Percentiles rank a stretch among this genome's conserved stretches.
phyloP scores from a whole-genome alignment of 2,329 filamentous ascomycete species.

The Rhexocercosporidium sp. region DNA sequence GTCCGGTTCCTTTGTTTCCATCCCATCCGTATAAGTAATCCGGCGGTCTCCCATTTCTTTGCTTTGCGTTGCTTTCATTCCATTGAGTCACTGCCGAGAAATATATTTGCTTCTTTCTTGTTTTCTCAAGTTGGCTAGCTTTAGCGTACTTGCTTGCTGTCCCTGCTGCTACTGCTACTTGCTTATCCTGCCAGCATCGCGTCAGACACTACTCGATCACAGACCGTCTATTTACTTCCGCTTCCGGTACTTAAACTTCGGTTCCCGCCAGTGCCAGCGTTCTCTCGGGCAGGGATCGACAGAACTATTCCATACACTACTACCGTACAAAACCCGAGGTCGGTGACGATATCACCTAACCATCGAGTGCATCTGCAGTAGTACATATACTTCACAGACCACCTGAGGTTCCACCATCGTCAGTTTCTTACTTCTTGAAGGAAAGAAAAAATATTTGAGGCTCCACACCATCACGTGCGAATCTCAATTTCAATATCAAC shows the following conservation, averaged over 20 bases:
- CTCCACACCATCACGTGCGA: neutral
- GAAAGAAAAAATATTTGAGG: neutral
- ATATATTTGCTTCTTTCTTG: neutral
- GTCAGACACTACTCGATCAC: neutral
- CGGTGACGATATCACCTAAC: slow-evolving; percentile 1
- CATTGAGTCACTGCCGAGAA: slow-evolving; percentile 5
- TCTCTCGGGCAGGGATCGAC: neutral
- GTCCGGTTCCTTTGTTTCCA: neutral
- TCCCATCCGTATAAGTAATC: neutral
- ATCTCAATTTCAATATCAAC: neutral
- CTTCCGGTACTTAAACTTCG: slow-evolving; percentile 9
- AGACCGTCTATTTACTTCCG: slow-evolving; percentile 8
- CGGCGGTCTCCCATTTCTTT: neutral
- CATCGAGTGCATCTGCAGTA: too few species aligned
- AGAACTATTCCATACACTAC: neutral
- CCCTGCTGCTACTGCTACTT: neutral
- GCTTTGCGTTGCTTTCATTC: neutral
- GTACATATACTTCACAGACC: slow-evolving; percentile 5
- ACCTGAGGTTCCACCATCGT: neutral
- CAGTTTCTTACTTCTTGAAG: neutral
- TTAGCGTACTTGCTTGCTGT: neutral
- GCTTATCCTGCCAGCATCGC: neutral
- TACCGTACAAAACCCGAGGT: slow-evolving; percentile 9
- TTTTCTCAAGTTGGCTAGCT: neutral
- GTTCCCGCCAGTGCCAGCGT: neutral